Percentiles rank a stretch among this genome's conserved stretches.
Evolutionary conservation across 148 eudicot species (phyloP).

Genomic region (Rheum nobile): DNA sequence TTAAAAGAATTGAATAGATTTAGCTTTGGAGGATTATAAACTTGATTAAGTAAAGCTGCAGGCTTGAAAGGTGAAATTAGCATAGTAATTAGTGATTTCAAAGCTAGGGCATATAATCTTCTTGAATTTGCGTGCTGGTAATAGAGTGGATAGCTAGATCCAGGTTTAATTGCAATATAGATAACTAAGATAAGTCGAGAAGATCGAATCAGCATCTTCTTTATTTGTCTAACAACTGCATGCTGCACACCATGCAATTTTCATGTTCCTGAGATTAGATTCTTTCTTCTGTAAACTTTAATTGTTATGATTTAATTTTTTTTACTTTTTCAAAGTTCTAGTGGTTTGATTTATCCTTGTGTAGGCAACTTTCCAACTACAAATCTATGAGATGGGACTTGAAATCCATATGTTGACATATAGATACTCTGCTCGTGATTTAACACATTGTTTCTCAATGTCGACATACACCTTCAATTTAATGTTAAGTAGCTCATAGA

Average conservation of each 20-base stretch:
- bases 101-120: background rate
- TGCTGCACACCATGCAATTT: background rate
- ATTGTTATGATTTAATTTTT: background rate
- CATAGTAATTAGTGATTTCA: slow-evolving; percentile 1
- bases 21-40: background rate
- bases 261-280: background rate
- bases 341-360: background rate
- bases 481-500: no score
- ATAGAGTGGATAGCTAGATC: background rate
- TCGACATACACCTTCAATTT: no score
- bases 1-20: background rate
- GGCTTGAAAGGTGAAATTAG: background rate
- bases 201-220: slow-evolving; percentile 4
- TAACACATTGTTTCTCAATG: background rate
- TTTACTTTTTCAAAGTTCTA: background rate
- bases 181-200: no score
- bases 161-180: background rate
- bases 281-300: background rate
- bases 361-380: no score
- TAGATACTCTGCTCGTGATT: background rate
- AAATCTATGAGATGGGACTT: background rate
- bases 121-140: background rate
- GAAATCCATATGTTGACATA: background rate
- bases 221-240: background rate
- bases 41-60: slow-evolving; percentile 3